These are phyloP conservation scores for Asterella californica DNA, from an alignment of 225 moss, liverwort and hornwort species.

Conservation along the genomic window DNA sequence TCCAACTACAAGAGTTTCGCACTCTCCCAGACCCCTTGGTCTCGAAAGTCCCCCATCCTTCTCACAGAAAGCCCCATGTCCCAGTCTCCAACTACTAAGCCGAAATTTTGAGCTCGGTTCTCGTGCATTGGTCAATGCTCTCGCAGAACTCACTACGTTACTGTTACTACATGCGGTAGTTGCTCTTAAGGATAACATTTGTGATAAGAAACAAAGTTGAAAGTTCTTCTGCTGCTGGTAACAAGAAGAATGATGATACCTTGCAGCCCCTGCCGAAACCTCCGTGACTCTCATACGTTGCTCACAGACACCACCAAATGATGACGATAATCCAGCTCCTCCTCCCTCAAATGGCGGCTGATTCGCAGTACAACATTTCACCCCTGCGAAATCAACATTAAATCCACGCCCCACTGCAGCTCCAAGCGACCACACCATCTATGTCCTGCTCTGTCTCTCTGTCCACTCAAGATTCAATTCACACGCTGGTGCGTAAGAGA, in stretches of 20 bases:
- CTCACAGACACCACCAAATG: neutral
- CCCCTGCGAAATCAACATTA: neutral
- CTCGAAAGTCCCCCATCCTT: neutral
- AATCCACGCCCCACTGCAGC: neutral
- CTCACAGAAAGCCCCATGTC: neutral
- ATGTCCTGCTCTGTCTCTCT: neutral
- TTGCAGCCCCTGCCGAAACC: conserved; percentile 9
- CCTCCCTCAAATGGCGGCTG: neutral
- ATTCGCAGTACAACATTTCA: neutral
- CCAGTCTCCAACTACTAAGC: conserved; percentile 6
- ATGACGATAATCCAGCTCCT: neutral
- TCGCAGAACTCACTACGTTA: conserved; percentile 1
- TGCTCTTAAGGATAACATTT: conserved; percentile 34
- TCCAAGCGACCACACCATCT: conserved; percentile 7
- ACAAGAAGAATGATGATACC: conserved; percentile 5
- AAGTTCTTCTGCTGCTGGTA: neutral
- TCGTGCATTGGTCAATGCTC: neutral
- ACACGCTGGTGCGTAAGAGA: neutral
- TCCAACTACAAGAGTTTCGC: neutral
- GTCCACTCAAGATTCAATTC: neutral
- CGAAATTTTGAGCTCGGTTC: conserved; percentile 10
- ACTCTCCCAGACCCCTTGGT: conserved; percentile 6
- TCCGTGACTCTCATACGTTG: conserved; percentile 30
- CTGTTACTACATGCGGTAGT: conserved; percentile 13
- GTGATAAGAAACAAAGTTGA: conserved; percentile 1